Conservation (phyloP, 768 basidiomycete genomes). For the Kwoniella pini region DNA sequence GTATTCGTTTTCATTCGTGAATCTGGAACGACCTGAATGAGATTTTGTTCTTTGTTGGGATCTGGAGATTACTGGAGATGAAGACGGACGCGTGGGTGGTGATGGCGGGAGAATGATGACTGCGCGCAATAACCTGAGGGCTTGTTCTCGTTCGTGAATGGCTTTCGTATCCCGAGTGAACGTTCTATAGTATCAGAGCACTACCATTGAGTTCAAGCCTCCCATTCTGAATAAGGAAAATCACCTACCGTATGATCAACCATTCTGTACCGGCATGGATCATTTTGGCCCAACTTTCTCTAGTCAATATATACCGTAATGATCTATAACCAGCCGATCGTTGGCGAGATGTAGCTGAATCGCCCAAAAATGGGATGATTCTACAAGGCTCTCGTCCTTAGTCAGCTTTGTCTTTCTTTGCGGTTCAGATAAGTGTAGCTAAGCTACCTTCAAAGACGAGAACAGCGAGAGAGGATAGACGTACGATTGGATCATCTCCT, state of each 20-base stretch:
- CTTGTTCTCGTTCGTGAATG: constrained; percentile 80
- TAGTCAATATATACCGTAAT: constrained; percentile 76
- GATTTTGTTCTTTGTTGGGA: constrained; percentile 49
- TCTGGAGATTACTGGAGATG: constrained; percentile 7
- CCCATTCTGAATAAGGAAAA: constrained; percentile 61
- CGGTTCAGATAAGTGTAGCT: too few relatives aligned
- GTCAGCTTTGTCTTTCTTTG: background rate
- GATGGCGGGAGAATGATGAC: constrained; percentile 69
- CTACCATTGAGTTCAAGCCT: constrained; percentile 86
- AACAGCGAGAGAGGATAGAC: constrained; percentile 45
- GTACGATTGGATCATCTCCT: constrained; percentile 74
- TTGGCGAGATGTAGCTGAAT: constrained; percentile 69
- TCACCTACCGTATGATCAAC: constrained; percentile 78
- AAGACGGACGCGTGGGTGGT: constrained; percentile 7
- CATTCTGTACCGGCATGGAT: constrained; percentile 73
- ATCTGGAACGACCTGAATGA: constrained; percentile 58
- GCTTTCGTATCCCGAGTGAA: constrained; percentile 78
- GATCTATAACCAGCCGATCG: constrained; percentile 81
- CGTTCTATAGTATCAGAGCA: constrained; percentile 57
- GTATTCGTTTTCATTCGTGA: background rate
- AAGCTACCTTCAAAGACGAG: background rate
- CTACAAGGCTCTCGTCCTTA: constrained; percentile 57
- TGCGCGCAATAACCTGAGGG: constrained; percentile 79
- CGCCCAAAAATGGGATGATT: constrained; percentile 74
- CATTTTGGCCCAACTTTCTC: constrained; percentile 67